Evolutionary conservation across 108 stramenopile genomes (phyloP).

Genomic region (Seminavis robusta): DNA sequence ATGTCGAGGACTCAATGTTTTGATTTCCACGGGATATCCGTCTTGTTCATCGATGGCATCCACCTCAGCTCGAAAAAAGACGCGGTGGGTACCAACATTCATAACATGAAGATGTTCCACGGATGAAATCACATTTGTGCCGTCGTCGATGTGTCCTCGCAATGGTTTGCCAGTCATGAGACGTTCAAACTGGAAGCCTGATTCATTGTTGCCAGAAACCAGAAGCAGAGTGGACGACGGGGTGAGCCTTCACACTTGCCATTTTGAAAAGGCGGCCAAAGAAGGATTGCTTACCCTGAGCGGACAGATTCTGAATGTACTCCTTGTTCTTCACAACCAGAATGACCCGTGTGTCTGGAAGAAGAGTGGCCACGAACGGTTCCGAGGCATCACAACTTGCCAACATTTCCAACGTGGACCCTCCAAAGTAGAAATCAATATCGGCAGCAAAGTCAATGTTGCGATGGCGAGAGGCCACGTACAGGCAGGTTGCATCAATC

Average conservation of each 20-base stretch:
- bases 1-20: slow-evolving; percentile 10
- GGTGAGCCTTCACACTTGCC: too few relatives aligned
- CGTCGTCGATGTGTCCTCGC: not conserved
- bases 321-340: slow-evolving; percentile 9
- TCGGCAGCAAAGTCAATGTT: slow-evolving; percentile 1
- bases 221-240: too few relatives aligned
- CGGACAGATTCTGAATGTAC: slow-evolving; percentile 7
- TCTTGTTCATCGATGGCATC: slow-evolving; percentile 23
- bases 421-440: slow-evolving; percentile 24
- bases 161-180: slow-evolving; percentile 11
- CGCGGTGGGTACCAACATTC: slow-evolving; percentile 3
- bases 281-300: too few relatives aligned
- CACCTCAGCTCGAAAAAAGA: slow-evolving; percentile 10
- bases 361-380: not conserved
- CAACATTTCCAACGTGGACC: slow-evolving; percentile 19
- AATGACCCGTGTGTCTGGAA: slow-evolving; percentile 11
- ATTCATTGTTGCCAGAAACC: too few relatives aligned
- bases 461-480: slow-evolving; percentile 3
- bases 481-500: slow-evolving; percentile 1
- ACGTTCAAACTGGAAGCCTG: slow-evolving; percentile 33
- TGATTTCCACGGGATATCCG: slow-evolving; percentile 18
- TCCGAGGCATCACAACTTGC: not conserved
- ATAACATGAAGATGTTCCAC: slow-evolving; percentile 16
- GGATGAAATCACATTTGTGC: not conserved
- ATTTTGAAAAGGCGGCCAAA: too few relatives aligned